Evolutionary conservation across 2,329 filamentous ascomycete genomes (phyloP).

Genomic region (Xylaria sp.): DNA sequence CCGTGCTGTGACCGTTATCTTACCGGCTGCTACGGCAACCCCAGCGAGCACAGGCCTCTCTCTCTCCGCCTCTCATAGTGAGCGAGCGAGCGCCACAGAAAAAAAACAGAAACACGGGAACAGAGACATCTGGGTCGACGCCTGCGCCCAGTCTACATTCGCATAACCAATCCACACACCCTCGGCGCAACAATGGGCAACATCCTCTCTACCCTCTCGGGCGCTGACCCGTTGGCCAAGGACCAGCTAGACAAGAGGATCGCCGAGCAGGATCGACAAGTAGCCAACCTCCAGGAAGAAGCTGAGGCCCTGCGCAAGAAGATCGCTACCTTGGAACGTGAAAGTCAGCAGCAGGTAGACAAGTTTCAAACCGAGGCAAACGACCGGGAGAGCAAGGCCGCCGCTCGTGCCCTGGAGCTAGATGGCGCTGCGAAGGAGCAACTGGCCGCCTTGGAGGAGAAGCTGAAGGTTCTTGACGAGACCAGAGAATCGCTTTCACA

Average conservation of each 20-base stretch:
- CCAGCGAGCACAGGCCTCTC: neutral
- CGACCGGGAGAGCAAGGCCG: slow-evolving; percentile 37
- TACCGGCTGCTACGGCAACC: neutral
- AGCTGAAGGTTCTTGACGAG: slow-evolving; percentile 32
- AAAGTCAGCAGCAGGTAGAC: slow-evolving; percentile 42
- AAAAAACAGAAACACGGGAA: neutral
- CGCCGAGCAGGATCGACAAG: slow-evolving; percentile 46
- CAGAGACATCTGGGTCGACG: neutral
- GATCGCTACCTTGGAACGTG: slow-evolving; percentile 43
- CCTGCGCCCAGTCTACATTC: neutral
- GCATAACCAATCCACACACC: neutral
- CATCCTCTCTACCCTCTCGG: slow-evolving; percentile 48
- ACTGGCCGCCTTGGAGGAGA: slow-evolving; percentile 33
- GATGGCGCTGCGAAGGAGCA: slow-evolving; percentile 31
- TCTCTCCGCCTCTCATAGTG: neutral
- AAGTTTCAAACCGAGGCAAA: slow-evolving; percentile 46
- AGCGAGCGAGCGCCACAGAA: neutral
- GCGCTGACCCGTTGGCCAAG: slow-evolving; percentile 44
- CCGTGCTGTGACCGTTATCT: neutral
- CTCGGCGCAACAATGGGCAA: slow-evolving; percentile 44
- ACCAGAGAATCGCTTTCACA: slow-evolving; percentile 34
- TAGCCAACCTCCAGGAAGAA: slow-evolving; percentile 45
- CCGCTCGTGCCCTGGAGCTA: slow-evolving; percentile 38
- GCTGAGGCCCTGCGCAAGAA: slow-evolving; percentile 47
- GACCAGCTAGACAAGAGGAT: slow-evolving; percentile 44